Conservation (phyloP, 2,329 filamentous ascomycete genomes). For the Tolypocladium sp. region DNA sequence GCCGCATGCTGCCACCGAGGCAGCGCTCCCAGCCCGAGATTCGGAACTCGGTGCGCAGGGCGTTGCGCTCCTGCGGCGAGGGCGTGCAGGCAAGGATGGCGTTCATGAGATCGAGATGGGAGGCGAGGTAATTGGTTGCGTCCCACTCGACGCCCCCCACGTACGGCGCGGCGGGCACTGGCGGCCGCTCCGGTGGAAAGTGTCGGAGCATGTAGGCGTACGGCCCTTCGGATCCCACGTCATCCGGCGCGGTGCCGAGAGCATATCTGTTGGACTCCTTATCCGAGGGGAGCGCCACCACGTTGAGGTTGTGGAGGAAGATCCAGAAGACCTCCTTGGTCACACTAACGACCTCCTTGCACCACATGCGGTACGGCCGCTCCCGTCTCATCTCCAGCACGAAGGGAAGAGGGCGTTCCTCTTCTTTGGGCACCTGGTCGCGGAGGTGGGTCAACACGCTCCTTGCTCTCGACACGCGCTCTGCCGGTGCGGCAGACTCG, state of each 20-base stretch:
- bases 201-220: conserved; percentile 58
- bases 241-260: background rate
- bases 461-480: conserved; percentile 59
- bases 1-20: conserved; percentile 73
- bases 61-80: conserved; percentile 60
- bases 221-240: conserved; percentile 21
- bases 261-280: conserved; percentile 15
- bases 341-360: conserved; percentile 82
- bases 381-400: conserved; percentile 82
- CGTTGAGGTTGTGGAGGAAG: conserved; percentile 88
- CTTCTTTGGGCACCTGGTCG: conserved; percentile 68
- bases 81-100: conserved; percentile 78
- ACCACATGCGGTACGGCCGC: conserved; percentile 88
- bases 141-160: conserved; percentile 98
- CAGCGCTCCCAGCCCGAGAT: conserved; percentile 87
- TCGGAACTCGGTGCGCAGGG: conserved; percentile 65
- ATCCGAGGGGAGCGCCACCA: conserved; percentile 57
- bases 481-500: conserved; percentile 50
- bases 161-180: conserved; percentile 89
- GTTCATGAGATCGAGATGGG: conserved; percentile 87
- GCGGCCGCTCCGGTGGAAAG: conserved; percentile 79
- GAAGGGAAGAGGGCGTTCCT: conserved; percentile 70
- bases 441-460: conserved; percentile 72
- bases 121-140: conserved; percentile 90
- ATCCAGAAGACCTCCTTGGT: conserved; percentile 99